phyloP scores from a whole-genome alignment of 345 rosid genomes.

The Lumnitzera littorea region DNA sequence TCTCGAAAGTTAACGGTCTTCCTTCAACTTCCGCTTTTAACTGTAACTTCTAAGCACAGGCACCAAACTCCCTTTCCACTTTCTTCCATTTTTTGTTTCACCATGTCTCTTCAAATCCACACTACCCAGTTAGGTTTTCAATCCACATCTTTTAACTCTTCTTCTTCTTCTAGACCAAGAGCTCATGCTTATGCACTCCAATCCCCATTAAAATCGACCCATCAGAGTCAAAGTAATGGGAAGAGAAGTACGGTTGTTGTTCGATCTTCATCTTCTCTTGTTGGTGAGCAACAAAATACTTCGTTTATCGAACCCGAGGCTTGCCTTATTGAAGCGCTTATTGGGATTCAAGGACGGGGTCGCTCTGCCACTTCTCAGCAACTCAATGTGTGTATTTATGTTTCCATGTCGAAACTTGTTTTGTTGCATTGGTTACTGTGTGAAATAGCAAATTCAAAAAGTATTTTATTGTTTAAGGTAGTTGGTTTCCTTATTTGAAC shows the following conservation, averaged over 20 bases:
- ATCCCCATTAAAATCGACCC: slow-evolving; percentile 1
- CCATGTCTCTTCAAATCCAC: neutral
- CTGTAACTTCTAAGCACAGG: no score
- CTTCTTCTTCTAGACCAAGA: neutral
- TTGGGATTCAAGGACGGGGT: slow-evolving; percentile 95
- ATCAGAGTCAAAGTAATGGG: slow-evolving; percentile 1
- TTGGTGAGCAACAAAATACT: slow-evolving; percentile 18
- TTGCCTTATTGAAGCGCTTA: slow-evolving; percentile 67
- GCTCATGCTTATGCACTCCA: slow-evolving; percentile 4
- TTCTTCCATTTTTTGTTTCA: no score
- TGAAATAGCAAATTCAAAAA: no score
- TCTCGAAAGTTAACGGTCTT: no score
- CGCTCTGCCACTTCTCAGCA: slow-evolving; percentile 72
- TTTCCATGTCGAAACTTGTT: neutral
- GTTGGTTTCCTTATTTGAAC: neutral
- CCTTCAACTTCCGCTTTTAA: no score
- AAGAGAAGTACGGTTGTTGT: neutral
- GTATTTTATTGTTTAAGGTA: no score
- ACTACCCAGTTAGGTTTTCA: neutral
- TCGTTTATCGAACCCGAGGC: slow-evolving; percentile 60
- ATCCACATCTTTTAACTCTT: neutral
- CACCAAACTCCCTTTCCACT: no score
- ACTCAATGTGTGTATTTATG: slow-evolving; percentile 37
- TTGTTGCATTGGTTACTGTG: no score
- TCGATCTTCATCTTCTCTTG: slow-evolving; percentile 24